Percentiles rank a stretch among this genome's conserved stretches.
These are phyloP conservation scores for Auxenochlorella protothecoides DNA, from an alignment of 139 green algal species.

Conservation along the genomic window DNA sequence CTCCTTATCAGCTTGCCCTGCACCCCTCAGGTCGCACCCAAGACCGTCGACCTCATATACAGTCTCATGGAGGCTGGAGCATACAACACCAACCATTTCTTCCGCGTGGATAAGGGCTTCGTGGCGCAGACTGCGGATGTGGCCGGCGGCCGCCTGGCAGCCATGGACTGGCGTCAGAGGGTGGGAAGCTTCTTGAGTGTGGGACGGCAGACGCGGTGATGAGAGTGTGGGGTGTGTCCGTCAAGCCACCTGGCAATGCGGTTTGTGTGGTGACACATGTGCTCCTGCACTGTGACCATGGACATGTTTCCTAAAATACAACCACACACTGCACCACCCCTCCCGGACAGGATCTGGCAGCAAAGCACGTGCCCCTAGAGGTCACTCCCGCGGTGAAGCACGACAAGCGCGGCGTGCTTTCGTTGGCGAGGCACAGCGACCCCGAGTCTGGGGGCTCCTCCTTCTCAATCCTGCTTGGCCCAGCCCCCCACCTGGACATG, in stretches of 20 bases:
- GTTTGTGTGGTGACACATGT: too few relatives aligned
- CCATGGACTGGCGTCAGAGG: constrained; percentile 45
- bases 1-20: not conserved
- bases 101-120: constrained; percentile 80
- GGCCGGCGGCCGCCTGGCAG: constrained; percentile 29
- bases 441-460: constrained; percentile 65
- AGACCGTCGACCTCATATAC: constrained; percentile 69
- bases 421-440: constrained; percentile 71
- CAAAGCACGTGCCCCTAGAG: constrained; percentile 68
- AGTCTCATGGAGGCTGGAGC: constrained; percentile 50
- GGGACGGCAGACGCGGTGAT: too few relatives aligned
- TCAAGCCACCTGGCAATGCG: too few relatives aligned
- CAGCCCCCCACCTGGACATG: constrained; percentile 75
- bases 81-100: constrained; percentile 80
- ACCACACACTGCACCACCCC: not conserved
- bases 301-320: too few relatives aligned
- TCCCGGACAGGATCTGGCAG: constrained; percentile 31
- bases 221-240: too few relatives aligned
- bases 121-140: constrained; percentile 77
- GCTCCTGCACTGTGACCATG: too few relatives aligned
- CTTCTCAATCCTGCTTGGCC: constrained; percentile 77
- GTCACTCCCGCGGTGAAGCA: constrained; percentile 53
- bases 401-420: constrained; percentile 55
- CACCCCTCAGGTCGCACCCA: constrained; percentile 36
- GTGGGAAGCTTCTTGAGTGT: not conserved